These are phyloP conservation scores for Lepidium didymum DNA, from an alignment of 345 rosid genomes.

Conservation along the genomic window DNA sequence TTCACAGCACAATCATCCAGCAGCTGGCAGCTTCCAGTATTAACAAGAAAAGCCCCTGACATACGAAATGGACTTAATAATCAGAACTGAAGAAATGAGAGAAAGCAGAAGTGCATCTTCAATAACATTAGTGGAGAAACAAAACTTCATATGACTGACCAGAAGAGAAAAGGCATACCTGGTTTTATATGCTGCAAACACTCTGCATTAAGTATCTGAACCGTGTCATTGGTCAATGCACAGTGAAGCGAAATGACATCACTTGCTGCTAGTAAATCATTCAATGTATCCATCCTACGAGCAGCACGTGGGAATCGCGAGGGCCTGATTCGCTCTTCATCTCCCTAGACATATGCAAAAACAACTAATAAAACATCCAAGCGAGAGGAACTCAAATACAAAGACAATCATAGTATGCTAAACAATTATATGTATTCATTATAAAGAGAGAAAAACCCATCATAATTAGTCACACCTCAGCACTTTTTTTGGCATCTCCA, in stretches of 20 bases:
- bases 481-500: not conserved
- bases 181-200: constrained; percentile 97
- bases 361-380: not conserved
- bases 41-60: constrained; percentile 94
- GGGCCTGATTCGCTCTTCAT: constrained; percentile 51
- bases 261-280: constrained; percentile 92
- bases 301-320: constrained; percentile 83
- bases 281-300: constrained; percentile 93
- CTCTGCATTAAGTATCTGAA: constrained; percentile 89
- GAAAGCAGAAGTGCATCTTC: not conserved
- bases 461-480: not conserved
- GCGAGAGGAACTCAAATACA: not conserved
- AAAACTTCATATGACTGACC: not conserved
- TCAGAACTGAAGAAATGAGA: not conserved
- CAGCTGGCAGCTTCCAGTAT: constrained; percentile 92
- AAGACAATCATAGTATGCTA: not conserved
- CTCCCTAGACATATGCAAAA: constrained; percentile 42
- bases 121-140: not conserved
- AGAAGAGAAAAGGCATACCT: constrained; percentile 37
- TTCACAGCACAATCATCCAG: constrained; percentile 91
- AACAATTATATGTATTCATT: not conserved
- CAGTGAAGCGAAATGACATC: constrained; percentile 95
- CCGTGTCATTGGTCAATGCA: constrained; percentile 74
- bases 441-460: not conserved
- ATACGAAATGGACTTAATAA: not conserved